Base-by-base conservation (phyloP, 495 filamentous ascomycete genomes). In the Podospora sp. region DNA sequence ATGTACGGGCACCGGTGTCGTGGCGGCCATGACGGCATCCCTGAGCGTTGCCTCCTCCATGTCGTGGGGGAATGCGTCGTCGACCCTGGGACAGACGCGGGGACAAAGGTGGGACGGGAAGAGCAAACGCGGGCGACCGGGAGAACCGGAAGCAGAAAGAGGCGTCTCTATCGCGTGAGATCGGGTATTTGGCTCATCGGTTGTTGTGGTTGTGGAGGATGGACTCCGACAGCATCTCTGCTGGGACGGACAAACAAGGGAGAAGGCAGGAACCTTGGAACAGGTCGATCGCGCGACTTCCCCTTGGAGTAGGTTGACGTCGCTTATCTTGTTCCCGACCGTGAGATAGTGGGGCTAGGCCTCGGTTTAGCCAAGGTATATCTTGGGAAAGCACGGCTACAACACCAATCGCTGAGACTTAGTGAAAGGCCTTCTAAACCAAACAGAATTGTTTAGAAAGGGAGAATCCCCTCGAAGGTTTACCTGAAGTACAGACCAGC, bases 11-110 rank as follows among this genome's bases (percentile, higher is more conserved):
- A 46, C 40, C 40, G 57, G 52, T 12, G 72, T 26, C 20, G 63
- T 36, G 2, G 71, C 63, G 8, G 65, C 66, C 50, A 69, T 55
- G 6, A 68, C 69, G 26, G 77, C 60, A 50, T 62, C 6, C 60
- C 24, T 52, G 14, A 65, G 52, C 6, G 40, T 29, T 9, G 9
- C 35, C 0, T 27, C 63, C 9, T 63, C 62, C 62, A 63, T 63
- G 46, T 21, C 33, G 46, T 55, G 26, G 18, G n/a, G 25, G 2
- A 21, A 36, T 60, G 26, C 62, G 20, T 33, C 40, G 26, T 7
- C n/a, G n/a, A n/a, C n/a, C 16, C 20, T 64, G 50, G 26, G 4
- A 20, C n/a, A 2, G 35, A 62, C 60, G 60, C 60, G 20, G 60
- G 26, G 29, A 21, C 36, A 33, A 62, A 26, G 56, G 26, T 59